Base-by-base conservation (phyloP, 495 filamentous ascomycete species). In the Thozetella sp. region DNA sequence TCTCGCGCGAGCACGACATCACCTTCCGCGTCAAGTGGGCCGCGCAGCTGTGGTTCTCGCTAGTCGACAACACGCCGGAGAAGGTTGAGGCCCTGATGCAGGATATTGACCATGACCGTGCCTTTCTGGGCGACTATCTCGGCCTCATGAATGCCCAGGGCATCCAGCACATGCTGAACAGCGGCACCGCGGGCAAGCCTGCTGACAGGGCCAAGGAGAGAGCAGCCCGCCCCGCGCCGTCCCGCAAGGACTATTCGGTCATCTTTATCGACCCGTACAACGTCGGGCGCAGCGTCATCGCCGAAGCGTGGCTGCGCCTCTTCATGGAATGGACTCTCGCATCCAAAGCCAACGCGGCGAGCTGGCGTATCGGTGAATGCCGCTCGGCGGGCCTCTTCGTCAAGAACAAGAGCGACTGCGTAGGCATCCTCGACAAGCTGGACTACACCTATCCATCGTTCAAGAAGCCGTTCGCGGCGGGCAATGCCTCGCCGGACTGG, bases 191-290 rank as follows among this genome's bases (percentile, higher is more conserved):
- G 11, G 19, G 10, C 46, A 3, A 19, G 17, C 1, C 15, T 48
- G 17, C 2, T 3, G 56, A 13, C 51, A 43, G 13, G 40, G 57
- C 30, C 30, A 53, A 25, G 45, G 13, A 12, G 3, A 51, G 45
- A 3, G 56, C 53, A 4, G 55, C 59, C 2, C 62, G 57, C 12
- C 50, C 43, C 0, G 55, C 57, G 2, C 20, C 50, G 1, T 50
- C 54, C 25, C 53, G 25, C 27, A 43, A 23, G 10, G 58, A 63
- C 22, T 65, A 53, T 55, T 65, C 54, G 25, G 26, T 70, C 57
- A 56, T 70, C 37, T 64, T 70, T 23, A 61, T 70, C 19, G 68
- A 70, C 46, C 63, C 65, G 9, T 62, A 56, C 58, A 67, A 70
- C 40, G 24, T 27, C 1, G 62, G 20, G 9, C 63, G 68, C 1